These are phyloP conservation scores for Lagenidium sp. DNA, from an alignment of 352 stramenopile genomes.

Conservation along the genomic window DNA sequence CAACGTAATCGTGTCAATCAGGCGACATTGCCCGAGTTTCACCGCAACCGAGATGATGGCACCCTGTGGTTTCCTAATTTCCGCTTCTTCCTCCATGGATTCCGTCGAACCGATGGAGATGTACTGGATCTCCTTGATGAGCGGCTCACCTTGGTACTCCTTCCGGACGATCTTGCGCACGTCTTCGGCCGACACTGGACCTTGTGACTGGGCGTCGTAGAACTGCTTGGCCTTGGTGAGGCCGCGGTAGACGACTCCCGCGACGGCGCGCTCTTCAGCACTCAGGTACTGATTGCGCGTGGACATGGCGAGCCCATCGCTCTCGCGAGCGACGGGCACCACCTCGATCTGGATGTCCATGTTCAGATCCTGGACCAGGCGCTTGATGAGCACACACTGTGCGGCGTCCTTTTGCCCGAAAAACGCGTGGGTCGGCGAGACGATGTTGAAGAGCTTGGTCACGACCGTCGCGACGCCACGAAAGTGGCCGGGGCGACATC, in stretches of 20 bases:
- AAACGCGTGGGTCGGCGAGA: slow-evolving; percentile 94
- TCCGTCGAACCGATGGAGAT: slow-evolving; percentile 91
- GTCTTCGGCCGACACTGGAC: slow-evolving; percentile 18
- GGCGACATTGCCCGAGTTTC: slow-evolving; percentile 91
- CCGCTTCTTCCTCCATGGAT: slow-evolving; percentile 91
- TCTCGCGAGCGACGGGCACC: slow-evolving; percentile 89
- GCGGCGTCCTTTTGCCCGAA: slow-evolving; percentile 99
- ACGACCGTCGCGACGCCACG: slow-evolving; percentile 98
- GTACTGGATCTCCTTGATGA: slow-evolving; percentile 94
- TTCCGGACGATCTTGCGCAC: slow-evolving; percentile 34
- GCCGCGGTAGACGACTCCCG: slow-evolving; percentile 86
- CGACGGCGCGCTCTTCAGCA: slow-evolving; percentile 76
- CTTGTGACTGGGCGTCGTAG: slow-evolving; percentile 20
- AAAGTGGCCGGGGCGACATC: slow-evolving; percentile 94
- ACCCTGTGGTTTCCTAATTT: slow-evolving; percentile 49
- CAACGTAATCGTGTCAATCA: slow-evolving; percentile 97
- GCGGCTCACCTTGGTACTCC: slow-evolving; percentile 76
- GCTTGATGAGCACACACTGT: slow-evolving; percentile 94
- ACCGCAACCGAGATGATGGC: slow-evolving; percentile 94
- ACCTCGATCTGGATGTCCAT: slow-evolving; percentile 91
- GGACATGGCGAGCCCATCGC: slow-evolving; percentile 95
- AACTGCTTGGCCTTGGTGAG: slow-evolving; percentile 36
- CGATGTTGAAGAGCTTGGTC: slow-evolving; percentile 99
- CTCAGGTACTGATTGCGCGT: slow-evolving; percentile 98
- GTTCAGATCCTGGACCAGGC: slow-evolving; percentile 96